Base-by-base conservation (phyloP, 2,329 filamentous ascomycete species). In the Eutypella sp. region DNA sequence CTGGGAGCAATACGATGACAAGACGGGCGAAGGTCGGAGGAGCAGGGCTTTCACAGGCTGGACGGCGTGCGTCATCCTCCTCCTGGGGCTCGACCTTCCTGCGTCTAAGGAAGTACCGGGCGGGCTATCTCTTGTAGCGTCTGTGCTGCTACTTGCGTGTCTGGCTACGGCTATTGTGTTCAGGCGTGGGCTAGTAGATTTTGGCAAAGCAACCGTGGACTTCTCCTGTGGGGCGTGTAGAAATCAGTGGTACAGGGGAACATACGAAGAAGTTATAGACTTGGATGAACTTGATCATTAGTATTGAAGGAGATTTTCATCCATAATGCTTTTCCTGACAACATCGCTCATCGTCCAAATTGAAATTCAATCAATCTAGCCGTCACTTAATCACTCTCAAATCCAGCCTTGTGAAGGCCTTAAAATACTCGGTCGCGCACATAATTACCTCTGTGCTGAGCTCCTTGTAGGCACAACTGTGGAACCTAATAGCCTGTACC, bases 21-120 rank as follows among this genome's bases (percentile, higher is more conserved):
- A 84, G 47, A 84, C 78, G 1, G 83, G 83, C 11, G 72, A 72
- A 37, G 83, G 83, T 3, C 82, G 85, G 64, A 70, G 82, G 15
- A 86, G 81, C 10, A 81, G 85, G 67, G 82, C 85, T 57, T 87
- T 87, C 60, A 84, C 82, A 1, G 83, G 83, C 40, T 87, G 83
- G 83, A 87, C 83, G n/a, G 85, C 82, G 59, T 68, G 85, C 65
- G 79, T 86, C 38, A 81, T 85, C 10, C 83, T 84, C 65, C 79
- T 87, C 48, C 84, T 86, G 81, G 73, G 71, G 39, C 82, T 86
- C 78, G 78, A 81, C 18, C 34, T 22, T 11, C 16, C 7, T 29
- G 25, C 16, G 18, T 11, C 16, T 22, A 19, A 19, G 11, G 18
- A 11, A 8, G n/a, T 19, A n/a, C 8, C 18, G 2, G 34, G 34